These are phyloP conservation scores for Boletus bicolor DNA, from an alignment of 768 basidiomycete species.

Conservation along the genomic window DNA sequence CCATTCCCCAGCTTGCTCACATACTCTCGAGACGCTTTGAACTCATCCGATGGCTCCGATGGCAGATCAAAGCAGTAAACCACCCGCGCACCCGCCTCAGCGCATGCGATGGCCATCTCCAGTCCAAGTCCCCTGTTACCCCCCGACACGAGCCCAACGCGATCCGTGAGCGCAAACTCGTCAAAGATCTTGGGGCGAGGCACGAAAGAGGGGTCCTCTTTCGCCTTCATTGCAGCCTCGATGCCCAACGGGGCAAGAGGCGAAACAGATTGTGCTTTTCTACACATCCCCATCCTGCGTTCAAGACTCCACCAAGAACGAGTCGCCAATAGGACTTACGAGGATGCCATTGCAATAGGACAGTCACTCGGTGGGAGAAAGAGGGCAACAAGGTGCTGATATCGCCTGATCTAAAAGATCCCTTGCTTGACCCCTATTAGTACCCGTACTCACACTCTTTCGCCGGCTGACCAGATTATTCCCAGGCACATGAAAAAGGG, in stretches of 20 bases:
- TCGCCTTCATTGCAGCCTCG: constrained; percentile 49
- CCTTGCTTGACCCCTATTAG: neutral
- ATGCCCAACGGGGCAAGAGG: constrained; percentile 63
- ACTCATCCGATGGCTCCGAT: constrained; percentile 52
- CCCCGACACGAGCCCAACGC: constrained; percentile 62
- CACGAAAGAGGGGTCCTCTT: constrained; percentile 31
- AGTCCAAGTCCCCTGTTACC: constrained; percentile 72
- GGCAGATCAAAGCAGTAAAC: constrained; percentile 72
- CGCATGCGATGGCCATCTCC: constrained; percentile 76
- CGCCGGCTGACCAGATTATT: neutral
- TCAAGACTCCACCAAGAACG: neutral
- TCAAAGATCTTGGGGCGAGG: constrained; percentile 53
- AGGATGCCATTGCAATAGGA: constrained; percentile 4
- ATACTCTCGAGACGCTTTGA: constrained; percentile 50
- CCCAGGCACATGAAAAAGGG: neutral
- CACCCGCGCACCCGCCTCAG: constrained; percentile 67
- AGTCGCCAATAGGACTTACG: constrained; percentile 5
- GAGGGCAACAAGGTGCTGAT: neutral
- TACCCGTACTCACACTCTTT: too few relatives aligned
- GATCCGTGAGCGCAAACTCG: constrained; percentile 55
- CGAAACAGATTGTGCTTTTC: constrained; percentile 43
- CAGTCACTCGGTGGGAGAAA: neutral
- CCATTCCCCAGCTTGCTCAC: constrained; percentile 43
- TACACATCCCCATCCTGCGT: neutral
- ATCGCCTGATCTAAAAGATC: constrained; percentile 2